Evolutionary conservation across 2,329 filamentous ascomycete genomes (phyloP), one percentile per base, ranked within the genome.

Genomic region (Colletotrichum sp.): DNA sequence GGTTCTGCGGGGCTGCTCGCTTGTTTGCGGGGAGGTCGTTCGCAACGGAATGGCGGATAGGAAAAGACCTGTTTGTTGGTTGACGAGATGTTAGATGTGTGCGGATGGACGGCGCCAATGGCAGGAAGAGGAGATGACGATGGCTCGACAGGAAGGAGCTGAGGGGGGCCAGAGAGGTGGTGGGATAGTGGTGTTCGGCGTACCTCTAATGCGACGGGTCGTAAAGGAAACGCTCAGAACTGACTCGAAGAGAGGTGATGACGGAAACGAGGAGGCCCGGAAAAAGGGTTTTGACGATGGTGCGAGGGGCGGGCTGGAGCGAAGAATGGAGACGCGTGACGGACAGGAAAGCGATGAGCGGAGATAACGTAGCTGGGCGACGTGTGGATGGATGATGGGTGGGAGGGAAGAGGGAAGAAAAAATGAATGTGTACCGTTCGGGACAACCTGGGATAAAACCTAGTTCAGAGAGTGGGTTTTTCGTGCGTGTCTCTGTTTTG

Each of bases 251-350:
- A 62, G 28, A 26, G 55, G 57, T 57, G 64, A 74, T 69, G 65
- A 69, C 63, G 28, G 34, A 60, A 62, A 39, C 70, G 66, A 73
- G 55, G 39, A 72, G 18, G 55, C 18, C 73, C 74, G 64, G 59
- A 44, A 65, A 76, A 76, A 74, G 59, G 64, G 74, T 74, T 76
- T 76, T 34, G 74, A 76, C 71, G 71, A 76, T 65, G 64, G 49
- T 73, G 74, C 74, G 74, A 76, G 71, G 74, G 64, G 72, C 67
- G 57, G 73, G 65, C 49, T 55, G 57, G 64, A 34, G 68, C 28
- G 68, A 55, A 49, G 57, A 52, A 71, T 76, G 70, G 74, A 76
- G 74, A 76, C 74, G 71, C 71, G 71, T 74, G 71, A 67, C 71
- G 36, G 67, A 49, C 39, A 24, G 65, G 55, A 60, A 62, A 73